Evolutionary conservation across 805 yeast genomes (phyloP), one percentile per base, ranked within the genome.

Genomic region (Ogataea siamensis): DNA sequence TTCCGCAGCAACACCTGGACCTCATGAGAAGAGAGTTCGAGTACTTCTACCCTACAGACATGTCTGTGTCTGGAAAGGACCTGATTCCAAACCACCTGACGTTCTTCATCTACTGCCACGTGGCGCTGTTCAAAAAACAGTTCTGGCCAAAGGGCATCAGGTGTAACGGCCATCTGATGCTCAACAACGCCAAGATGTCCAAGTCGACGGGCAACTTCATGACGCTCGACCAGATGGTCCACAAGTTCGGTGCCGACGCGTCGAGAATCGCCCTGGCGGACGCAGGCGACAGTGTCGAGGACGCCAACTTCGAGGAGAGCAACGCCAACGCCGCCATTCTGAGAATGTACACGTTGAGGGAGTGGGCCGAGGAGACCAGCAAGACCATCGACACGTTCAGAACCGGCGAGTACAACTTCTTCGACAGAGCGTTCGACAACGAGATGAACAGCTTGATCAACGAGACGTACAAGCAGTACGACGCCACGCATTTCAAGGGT

Each of bases 141-240:
- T 78, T 76, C 72, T 93, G 98, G 98, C 99, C 98, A 46, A 74
- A 66, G 53, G 96, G 97, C 63, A 75, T 93, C 48, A 83, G 99
- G 67, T 85, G 86, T 47, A 93, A 93, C 57, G 99, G 99, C 51
- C 99, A 93, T 62, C 76, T 93, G 68, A 66, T 93, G 73, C 76
- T 93, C 63, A 93, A 93, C 71, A 91, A 93, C 62, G 93, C 91
- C 54, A 93, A 93, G 76, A 93, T 93, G 99, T 82, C 97, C 39
- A 93, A 93, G 66, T 84, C 95, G 21, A 91, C 98, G 21, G 99
- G 99, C 67, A 93, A 93, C 71, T 93, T 93, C 62, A 73, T 87
- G 80, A 93, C 98, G 35, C 71, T 93, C 63, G 76, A 80, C 54
- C 87, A 93, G 63, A 76, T 84, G 60, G 81, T 82, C 43, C 73